Base-by-base conservation (phyloP, 2,329 filamentous ascomycete species). In the Westerdykella ornata region DNA sequence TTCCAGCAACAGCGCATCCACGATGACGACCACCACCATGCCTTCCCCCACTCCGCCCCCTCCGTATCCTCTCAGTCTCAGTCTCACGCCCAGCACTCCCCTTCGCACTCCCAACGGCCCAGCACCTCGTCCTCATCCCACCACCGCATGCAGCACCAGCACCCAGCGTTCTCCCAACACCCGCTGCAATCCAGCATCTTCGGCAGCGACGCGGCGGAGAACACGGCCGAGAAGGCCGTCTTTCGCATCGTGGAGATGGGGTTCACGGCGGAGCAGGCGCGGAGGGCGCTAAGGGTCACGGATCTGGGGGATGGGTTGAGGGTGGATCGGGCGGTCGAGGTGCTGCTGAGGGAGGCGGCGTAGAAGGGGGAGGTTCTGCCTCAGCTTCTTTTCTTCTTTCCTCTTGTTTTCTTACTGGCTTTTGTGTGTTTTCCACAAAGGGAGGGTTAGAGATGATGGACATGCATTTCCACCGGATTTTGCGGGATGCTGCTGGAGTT, bases 221-320 rank as follows among this genome's bases (percentile, higher is more conserved):
- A 78, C 38, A 75, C 77, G 0, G 73, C 74, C 12, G 77, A 80
- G 36, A 68, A 70, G 35, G 79, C 79, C 0, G 72, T 82, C 14
- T 64, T 69, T 35, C 67, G 71, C 32, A 74, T 82, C 42, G 75
- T 80, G 4, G 73, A 78, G 28, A 76, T 82, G 58, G 79, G 79
- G 0, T 82, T 82, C 48, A 69, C 69, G 6, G 64, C 72, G 13
- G 69, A 71, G 14, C 70, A 78, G 47, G 78, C 77, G 6, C 72
- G 73, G 43, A 71, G 73, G 52, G 79, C 79, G 14, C 62, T 82
- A 14, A 71, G 72, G 31, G 70, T 74, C 50, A 82, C 78, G 4
- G 79, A 82, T 56, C 72, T 71, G 12, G 79, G 78, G 0, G 75
- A 79, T 47, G 76, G 76, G 1, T 63, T 82, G 47, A 67, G 80